Evolutionary conservation across 116 monocot species (phyloP).

Genomic region (Dioscorea cayenensis): DNA sequence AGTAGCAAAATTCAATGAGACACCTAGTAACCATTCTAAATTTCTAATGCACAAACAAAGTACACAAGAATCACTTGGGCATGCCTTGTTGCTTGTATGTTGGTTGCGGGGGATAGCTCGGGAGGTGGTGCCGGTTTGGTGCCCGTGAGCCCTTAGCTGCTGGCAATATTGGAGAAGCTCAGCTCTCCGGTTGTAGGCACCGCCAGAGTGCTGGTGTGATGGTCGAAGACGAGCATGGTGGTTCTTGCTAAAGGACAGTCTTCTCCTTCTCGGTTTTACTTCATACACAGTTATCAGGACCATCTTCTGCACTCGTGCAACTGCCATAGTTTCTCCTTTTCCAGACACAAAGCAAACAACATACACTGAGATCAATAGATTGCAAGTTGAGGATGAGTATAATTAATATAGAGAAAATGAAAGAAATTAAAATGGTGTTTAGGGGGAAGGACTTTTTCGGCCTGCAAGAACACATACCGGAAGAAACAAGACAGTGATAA

Average conservation of each 20-base stretch:
- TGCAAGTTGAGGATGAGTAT: not conserved
- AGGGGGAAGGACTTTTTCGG: too few relatives aligned
- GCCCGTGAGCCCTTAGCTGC: not conserved
- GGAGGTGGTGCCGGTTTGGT: not conserved
- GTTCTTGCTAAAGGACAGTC: not conserved
- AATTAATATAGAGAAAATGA: not conserved
- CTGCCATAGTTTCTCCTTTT: not conserved
- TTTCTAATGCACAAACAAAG: too few relatives aligned
- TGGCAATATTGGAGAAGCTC: not conserved
- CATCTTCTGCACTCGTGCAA: not conserved
- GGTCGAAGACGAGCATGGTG: not conserved
- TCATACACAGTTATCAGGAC: constrained; percentile 3
- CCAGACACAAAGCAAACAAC: not conserved
- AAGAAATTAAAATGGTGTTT: not conserved
- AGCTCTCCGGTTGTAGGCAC: not conserved
- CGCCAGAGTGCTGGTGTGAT: not conserved
- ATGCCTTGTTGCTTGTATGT: not conserved
- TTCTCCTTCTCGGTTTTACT: not conserved
- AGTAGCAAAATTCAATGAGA: not conserved
- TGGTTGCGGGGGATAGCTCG: not conserved
- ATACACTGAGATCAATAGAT: not conserved
- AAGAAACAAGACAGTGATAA: too few relatives aligned
- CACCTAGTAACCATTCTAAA: too few relatives aligned
- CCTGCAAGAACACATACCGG: too few relatives aligned
- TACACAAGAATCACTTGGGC: not conserved